Evolutionary conservation across 768 basidiomycete genomes (phyloP).

Genomic region (Termitomyces sp.): DNA sequence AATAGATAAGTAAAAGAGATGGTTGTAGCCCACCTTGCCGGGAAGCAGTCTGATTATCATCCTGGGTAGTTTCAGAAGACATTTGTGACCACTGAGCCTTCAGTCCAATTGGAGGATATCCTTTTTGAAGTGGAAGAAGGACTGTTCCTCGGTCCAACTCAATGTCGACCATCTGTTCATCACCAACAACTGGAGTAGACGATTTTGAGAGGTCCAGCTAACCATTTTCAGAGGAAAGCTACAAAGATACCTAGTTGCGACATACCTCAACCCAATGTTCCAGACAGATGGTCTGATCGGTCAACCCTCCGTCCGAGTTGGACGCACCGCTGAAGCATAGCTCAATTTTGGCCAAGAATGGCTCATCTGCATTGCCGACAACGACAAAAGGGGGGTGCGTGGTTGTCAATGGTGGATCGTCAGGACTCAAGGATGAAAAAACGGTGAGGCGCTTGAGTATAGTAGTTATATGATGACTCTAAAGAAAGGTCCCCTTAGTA

Average conservation of each 20-base stretch:
- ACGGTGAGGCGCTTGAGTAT: constrained; percentile 35
- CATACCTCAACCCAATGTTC: constrained; percentile 55
- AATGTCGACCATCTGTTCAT: constrained; percentile 48
- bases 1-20: constrained; percentile 3
- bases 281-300: constrained; percentile 30
- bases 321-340: constrained; percentile 35
- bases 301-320: constrained; percentile 10
- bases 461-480: constrained; percentile 41
- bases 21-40: background rate
- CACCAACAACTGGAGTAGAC: constrained; percentile 28
- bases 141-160: constrained; percentile 44
- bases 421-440: constrained; percentile 17
- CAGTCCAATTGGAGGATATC: constrained; percentile 25
- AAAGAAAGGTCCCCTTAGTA: constrained; percentile 3
- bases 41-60: background rate
- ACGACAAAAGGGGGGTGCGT: constrained; percentile 38
- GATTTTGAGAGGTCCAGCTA: constrained; percentile 38
- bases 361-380: constrained; percentile 32
- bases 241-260: background rate
- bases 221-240: background rate
- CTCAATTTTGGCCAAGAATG: constrained; percentile 43
- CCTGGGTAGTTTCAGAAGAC: background rate
- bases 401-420: constrained; percentile 13
- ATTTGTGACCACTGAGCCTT: constrained; percentile 30
- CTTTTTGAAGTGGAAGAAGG: constrained; percentile 26